Evolutionary conservation across 83 land plant species (phyloP).

Genomic region (Picea abies): DNA sequence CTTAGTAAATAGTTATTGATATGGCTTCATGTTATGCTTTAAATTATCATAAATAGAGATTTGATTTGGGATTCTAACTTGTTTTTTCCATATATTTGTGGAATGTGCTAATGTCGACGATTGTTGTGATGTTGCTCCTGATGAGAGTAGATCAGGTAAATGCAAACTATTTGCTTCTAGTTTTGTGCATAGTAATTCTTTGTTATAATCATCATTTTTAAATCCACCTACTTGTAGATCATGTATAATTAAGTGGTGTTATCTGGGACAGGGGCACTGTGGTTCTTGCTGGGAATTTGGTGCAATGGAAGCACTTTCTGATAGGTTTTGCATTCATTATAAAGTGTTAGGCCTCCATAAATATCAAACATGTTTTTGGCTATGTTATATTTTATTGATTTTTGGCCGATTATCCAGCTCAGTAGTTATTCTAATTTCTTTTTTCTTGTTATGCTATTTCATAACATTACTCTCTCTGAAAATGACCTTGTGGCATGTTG

Average conservation of each 20-base stretch:
- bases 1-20: background rate
- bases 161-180: background rate
- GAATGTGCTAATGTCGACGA: background rate
- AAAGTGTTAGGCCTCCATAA: conserved; percentile 48
- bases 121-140: conserved; percentile 19
- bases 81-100: background rate
- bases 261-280: conserved; percentile 79
- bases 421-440: background rate
- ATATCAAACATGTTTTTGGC: background rate
- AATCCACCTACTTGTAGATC: too few species aligned
- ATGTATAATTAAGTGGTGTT: too few species aligned
- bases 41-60: background rate
- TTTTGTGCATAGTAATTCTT: background rate
- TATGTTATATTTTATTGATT: background rate
- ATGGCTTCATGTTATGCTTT: too few species aligned
- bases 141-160: conserved; percentile 7
- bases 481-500: conserved; percentile 96
- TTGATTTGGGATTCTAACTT: background rate
- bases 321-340: conserved; percentile 20
- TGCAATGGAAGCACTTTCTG: too few species aligned
- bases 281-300: conserved; percentile 46
- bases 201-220: background rate
- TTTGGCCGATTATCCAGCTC: background rate
- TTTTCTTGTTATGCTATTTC: conserved; percentile 20
- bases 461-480: conserved; percentile 82